Evolutionary conservation across 2,329 filamentous ascomycete species (phyloP), one percentile per base, ranked within the genome.

Genomic region (Drechslera avenae): DNA sequence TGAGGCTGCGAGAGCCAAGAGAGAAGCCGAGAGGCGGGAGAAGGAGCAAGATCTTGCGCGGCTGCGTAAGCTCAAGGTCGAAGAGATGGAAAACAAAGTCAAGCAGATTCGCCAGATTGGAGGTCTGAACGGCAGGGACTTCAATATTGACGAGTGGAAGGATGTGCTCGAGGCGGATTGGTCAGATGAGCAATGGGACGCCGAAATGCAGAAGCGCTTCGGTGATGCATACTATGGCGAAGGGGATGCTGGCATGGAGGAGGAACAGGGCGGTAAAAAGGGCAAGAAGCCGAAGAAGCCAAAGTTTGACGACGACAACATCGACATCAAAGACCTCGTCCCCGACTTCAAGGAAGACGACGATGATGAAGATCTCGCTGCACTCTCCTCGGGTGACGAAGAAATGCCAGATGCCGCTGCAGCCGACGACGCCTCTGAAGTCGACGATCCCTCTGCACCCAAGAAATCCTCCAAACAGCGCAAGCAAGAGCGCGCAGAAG

Each of bases 261-360:
- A 65, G 2, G 68, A 65, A 3, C 79, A 74, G 6, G 77, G 23
- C 3, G 50, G 68, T 41, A 62, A 54, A 17, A 52, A 52, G 45
- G 28, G 45, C 50, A 86, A 83, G 68, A 85, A 84, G 60, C 76
- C 83, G 8, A 91, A 90, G 80, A 96, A 96, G 76, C 91, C 90
- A 8, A 89, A 86, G 56, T 99, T 93, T 88, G 90, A 97, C 64
- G 91, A 97, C 64, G 91, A 97, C 67, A 94, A 99, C 70, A 97
- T 99, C 64, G 92, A 97, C 69, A 97, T 99, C 77, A 91, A 89
- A 54, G 93, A 96, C 72, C 81, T 97, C 42, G 78, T 96, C 21
- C 91, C 91, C 1, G 90, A 96, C 54, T 96, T 95, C 68, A 85
- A 90, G 14, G 89, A 90, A 16, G 89, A 90, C 19, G 83, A 81